Conservation (phyloP, 139 green algal genomes). For the Auxenochlorella pyrenoidosa region DNA sequence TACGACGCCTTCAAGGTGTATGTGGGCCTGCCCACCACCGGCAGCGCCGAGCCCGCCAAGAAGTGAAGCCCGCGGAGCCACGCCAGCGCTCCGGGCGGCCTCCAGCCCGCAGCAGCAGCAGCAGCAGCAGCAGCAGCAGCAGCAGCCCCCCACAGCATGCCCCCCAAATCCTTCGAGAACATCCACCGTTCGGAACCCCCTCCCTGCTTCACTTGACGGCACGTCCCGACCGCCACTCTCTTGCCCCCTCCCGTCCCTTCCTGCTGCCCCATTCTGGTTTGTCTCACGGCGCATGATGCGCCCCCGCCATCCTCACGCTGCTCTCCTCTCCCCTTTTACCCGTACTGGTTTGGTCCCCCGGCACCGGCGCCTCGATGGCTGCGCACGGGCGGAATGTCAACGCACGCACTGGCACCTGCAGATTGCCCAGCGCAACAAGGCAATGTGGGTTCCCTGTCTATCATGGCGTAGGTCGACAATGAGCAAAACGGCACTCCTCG, state of each 20-base stretch:
- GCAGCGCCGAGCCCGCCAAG: conserved; percentile 21
- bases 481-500: too few relatives aligned
- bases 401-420: neutral
- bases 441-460: too few relatives aligned
- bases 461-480: too few relatives aligned
- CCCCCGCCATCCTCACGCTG: neutral
- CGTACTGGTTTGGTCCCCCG: neutral
- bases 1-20: conserved; percentile 76
- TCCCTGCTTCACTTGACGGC: neutral
- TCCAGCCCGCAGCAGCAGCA: neutral
- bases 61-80: neutral
- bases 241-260: neutral
- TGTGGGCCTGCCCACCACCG: conserved; percentile 63
- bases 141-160: neutral
- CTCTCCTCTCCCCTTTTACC: neutral
- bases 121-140: neutral
- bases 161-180: neutral
- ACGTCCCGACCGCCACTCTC: neutral
- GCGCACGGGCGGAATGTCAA: neutral
- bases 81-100: neutral
- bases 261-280: neutral
- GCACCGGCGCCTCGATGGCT: neutral
- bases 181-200: neutral
- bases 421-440: too few relatives aligned
- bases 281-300: neutral